Percentiles rank a stretch among this genome's conserved stretches.
Conservation (phyloP, 768 basidiomycete species). For the Podaxis pistillaris region DNA sequence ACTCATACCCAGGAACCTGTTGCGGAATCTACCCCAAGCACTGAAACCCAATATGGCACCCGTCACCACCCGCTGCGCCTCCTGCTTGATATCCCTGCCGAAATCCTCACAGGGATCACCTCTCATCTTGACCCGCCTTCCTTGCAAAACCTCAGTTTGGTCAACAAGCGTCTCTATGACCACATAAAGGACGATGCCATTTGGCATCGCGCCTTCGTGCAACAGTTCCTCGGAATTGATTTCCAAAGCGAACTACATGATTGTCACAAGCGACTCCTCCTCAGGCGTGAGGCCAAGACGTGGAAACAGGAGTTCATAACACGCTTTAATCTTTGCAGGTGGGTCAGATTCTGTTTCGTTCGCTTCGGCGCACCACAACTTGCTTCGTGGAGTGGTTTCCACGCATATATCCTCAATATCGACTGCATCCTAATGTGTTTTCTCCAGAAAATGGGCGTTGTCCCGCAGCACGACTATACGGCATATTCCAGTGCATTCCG, state of each 20-base stretch:
- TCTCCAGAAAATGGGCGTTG: constrained; percentile 63
- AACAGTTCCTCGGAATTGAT: constrained; percentile 61
- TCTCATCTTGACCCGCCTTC: constrained; percentile 65
- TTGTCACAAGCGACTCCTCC: constrained; percentile 43
- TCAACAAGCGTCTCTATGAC: constrained; percentile 49
- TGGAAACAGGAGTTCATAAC: constrained; percentile 74
- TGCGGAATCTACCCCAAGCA: constrained; percentile 24
- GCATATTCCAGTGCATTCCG: constrained; percentile 61
- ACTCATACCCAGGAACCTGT: constrained; percentile 28
- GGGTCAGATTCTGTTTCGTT: constrained; percentile 17
- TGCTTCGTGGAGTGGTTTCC: neutral
- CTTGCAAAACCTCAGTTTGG: constrained; percentile 55
- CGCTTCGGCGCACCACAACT: no score
- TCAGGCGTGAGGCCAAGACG: constrained; percentile 53
- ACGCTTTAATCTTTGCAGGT: constrained; percentile 58
- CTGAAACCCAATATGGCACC: constrained; percentile 50
- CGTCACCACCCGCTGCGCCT: constrained; percentile 28
- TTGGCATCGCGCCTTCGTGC: constrained; percentile 74
- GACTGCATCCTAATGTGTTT: neutral
- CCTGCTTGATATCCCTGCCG: constrained; percentile 58
- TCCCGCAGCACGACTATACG: constrained; percentile 59
- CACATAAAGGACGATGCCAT: constrained; percentile 79
- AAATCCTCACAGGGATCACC: constrained; percentile 77
- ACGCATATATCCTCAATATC: neutral
- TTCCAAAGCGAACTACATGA: constrained; percentile 60